A percentile compares a stretch with the other conserved stretches of the same genome.
phyloP scores from a whole-genome alignment of 1,139 yeast species.

The Nakaseomyces sp. region DNA sequence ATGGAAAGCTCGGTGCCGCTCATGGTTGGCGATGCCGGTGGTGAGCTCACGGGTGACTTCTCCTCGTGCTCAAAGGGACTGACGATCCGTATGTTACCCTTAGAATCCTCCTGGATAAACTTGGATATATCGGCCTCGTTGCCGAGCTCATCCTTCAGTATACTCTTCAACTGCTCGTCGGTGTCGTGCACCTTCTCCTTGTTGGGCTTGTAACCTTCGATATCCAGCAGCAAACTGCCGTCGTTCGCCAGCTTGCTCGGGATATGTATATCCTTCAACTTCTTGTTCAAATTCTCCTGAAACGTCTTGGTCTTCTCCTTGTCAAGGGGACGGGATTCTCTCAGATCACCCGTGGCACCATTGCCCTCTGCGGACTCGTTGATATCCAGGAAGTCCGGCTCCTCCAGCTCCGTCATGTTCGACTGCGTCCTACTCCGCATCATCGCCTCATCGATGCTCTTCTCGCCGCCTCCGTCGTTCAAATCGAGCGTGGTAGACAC shows the following conservation, averaged over 20 bases:
- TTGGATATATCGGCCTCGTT: constrained; percentile 41
- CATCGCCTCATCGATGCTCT: neutral
- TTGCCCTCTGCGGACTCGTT: constrained; percentile 8
- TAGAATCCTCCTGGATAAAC: constrained; percentile 51
- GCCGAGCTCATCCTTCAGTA: constrained; percentile 64
- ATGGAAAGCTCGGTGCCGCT: constrained; percentile 7
- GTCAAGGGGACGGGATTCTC: neutral
- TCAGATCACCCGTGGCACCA: no score
- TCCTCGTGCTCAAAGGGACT: constrained; percentile 33
- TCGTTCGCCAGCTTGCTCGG: constrained; percentile 84
- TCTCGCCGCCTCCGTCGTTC: constrained; percentile 8
- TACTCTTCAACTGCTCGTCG: constrained; percentile 60
- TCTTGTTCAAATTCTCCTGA: constrained; percentile 52
- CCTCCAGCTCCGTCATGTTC: constrained; percentile 32
- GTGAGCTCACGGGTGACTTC: constrained; percentile 14
- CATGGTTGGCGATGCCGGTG: constrained; percentile 22
- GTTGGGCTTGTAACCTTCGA: constrained; percentile 93
- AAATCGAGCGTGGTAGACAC: constrained; percentile 32
- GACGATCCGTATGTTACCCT: constrained; percentile 65
- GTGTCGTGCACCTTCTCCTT: constrained; percentile 62
- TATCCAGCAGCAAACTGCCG: constrained; percentile 86
- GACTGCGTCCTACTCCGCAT: constrained; percentile 3
- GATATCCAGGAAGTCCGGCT: constrained; percentile 49
- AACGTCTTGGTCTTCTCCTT: constrained; percentile 24
- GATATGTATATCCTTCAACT: constrained; percentile 60